Evolutionary conservation across 352 stramenopile genomes (phyloP).

Genomic region (Lagenidium giganteum): DNA sequence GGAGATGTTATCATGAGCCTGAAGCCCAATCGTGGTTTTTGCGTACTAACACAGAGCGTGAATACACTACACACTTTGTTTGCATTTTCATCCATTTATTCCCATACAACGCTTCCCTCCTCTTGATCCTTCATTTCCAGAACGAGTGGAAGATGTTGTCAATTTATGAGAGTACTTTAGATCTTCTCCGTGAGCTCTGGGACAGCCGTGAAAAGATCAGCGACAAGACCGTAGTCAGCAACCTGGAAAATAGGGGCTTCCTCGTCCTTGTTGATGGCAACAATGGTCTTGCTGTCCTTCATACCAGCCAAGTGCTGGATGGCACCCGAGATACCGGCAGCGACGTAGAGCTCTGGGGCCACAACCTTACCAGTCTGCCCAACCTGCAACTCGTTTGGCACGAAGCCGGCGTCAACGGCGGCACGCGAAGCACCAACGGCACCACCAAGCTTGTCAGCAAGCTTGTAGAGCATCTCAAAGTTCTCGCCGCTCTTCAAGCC

Average conservation of each 20-base stretch:
- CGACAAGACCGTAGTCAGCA: conserved; percentile 98
- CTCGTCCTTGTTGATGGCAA: conserved; percentile 99
- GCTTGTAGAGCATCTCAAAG: conserved; percentile 96
- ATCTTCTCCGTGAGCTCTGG: conserved; percentile 98
- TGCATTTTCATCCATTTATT: too few species aligned
- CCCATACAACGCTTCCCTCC: too few species aligned
- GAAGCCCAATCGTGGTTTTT: too few species aligned
- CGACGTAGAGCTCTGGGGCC: conserved; percentile 96
- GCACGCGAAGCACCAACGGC: conserved; percentile 97
- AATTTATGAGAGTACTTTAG: too few species aligned
- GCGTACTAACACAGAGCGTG: too few species aligned
- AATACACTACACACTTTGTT: too few species aligned
- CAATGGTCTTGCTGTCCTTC: conserved; percentile 99
- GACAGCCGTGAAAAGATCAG: conserved; percentile 96
- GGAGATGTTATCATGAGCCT: too few species aligned
- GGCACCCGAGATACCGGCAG: conserved; percentile 96
- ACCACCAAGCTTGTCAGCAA: conserved; percentile 97
- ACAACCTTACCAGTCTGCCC: conserved; percentile 99
- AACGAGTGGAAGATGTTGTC: too few species aligned
- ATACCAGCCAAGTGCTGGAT: conserved; percentile 99
- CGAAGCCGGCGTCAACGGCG: conserved; percentile 97
- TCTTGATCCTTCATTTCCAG: too few species aligned
- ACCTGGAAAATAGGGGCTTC: conserved; percentile 99
- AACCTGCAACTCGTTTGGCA: conserved; percentile 98
- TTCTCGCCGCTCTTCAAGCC: conserved; percentile 98